Evolutionary conservation across 2,329 filamentous ascomycete species (phyloP), one percentile per base, ranked within the genome.

Genomic region (Colletotrichum sojae): DNA sequence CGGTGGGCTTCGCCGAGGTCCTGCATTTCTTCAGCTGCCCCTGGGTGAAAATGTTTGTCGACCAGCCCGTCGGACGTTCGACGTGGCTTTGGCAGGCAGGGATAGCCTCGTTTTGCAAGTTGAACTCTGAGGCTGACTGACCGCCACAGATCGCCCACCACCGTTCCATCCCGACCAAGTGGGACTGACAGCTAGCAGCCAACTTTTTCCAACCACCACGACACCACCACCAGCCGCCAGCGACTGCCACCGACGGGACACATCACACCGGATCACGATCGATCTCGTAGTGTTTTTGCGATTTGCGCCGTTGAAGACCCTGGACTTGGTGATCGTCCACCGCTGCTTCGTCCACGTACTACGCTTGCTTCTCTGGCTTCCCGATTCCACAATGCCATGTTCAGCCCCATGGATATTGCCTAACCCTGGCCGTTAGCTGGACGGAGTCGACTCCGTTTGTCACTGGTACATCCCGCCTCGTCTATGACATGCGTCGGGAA

Each of bases 81-180:
- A 70, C 64, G 67, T 70, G 67, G 67, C 58, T 57, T 54, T 69
- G 71, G 64, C 65, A 67, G 71, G 58, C 71, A 71, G 65, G 71
- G 71, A 72, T 72, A 69, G 71, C 71, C 71, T 72, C 65, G 69
- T 49, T 54, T 45, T 27, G 48, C 49, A 13, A 39, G 40, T 31
- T 62, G 49, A 59, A 57, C 46, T 61, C 36, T 62, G 69, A 72
- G 71, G 71, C 71, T 72, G 71, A 69, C 71, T 72, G 71, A 72
- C 71, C 69, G 71, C 71, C 54, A 69, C 45, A 53, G 69, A 71
- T 72, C 69, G 61, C 65, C 71, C 60, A 51, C 64, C 48, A 55
- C 56, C 43, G 45, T 60, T 22, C n/a, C 45, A 55, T 65, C 52
- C 62, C 62, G 22, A 40, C 36, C 48, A 52, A 66, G 66, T 69